phyloP scores from a whole-genome alignment of 2,329 filamentous ascomycete genomes.

The Fusarium nanum region DNA sequence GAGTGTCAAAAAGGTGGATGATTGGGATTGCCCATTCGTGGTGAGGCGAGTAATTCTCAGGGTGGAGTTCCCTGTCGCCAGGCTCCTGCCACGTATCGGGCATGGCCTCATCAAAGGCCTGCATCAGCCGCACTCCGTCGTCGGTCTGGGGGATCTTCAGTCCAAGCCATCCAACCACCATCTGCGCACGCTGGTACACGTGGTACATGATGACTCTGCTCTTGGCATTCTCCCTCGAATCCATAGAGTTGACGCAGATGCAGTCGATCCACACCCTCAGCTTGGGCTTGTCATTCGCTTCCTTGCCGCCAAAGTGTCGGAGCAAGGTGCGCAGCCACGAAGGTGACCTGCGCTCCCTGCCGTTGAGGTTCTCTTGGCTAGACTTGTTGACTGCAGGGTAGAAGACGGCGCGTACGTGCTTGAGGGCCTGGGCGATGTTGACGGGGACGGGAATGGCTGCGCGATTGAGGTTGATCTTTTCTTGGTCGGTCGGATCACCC shows the following conservation, averaged over 20 bases:
- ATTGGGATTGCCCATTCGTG: slow-evolving; percentile 49
- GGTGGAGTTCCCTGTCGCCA: slow-evolving; percentile 49
- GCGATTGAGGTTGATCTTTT: slow-evolving; percentile 48
- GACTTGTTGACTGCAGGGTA: slow-evolving; percentile 42
- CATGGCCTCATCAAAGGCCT: slow-evolving; percentile 48
- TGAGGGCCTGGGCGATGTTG: slow-evolving; percentile 48
- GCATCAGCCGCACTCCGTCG: slow-evolving; percentile 43
- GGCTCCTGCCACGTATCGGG: slow-evolving; percentile 50
- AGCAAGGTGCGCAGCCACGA: slow-evolving; percentile 32
- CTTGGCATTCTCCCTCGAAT: slow-evolving; percentile 46
- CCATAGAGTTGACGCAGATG: slow-evolving; percentile 47
- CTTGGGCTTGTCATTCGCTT: slow-evolving; percentile 18
- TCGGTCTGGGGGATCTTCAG: slow-evolving; percentile 47
- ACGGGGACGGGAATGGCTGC: slow-evolving; percentile 44
- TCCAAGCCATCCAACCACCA: slow-evolving; percentile 52
- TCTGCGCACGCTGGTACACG: slow-evolving; percentile 48
- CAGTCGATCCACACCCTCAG: slow-evolving; percentile 50
- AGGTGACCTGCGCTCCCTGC: slow-evolving; percentile 12
- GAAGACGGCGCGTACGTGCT: slow-evolving; percentile 51
- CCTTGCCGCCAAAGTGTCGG: slow-evolving; percentile 27
- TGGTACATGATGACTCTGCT: slow-evolving; percentile 47
- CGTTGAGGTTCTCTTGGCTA: slow-evolving; percentile 33
- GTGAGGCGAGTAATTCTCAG: slow-evolving; percentile 50
- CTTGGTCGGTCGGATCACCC: slow-evolving; percentile 46
- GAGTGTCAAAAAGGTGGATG: slow-evolving; percentile 40